Evolutionary conservation across 2,329 filamentous ascomycete species (phyloP).

Genomic region (Diaporthe sp.): DNA sequence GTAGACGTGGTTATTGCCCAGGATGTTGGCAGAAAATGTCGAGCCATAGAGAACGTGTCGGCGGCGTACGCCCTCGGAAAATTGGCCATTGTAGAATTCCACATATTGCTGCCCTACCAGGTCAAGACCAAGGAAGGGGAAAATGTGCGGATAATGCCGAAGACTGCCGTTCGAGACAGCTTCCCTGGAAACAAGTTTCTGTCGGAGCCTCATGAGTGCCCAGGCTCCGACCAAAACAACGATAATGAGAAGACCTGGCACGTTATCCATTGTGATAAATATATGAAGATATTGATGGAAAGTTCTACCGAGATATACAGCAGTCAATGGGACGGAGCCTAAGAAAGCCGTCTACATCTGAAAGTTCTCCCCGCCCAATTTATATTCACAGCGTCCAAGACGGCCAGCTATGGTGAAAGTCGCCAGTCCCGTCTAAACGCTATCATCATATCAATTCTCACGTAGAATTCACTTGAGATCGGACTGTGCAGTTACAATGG

Average conservation of each 20-base stretch:
- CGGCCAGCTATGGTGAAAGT: background rate
- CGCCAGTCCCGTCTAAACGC: background rate
- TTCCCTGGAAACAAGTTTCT: too few species aligned
- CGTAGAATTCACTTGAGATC: too few species aligned
- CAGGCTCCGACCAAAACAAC: background rate
- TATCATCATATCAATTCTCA: background rate
- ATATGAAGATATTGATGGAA: too few species aligned
- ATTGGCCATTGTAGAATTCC: conserved; percentile 30
- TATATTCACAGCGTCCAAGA: background rate
- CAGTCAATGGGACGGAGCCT: background rate
- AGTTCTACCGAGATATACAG: background rate
- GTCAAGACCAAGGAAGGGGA: conserved; percentile 23
- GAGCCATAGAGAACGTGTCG: conserved; percentile 29
- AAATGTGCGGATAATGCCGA: conserved; percentile 34
- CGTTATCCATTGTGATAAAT: background rate
- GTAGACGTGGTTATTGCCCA: conserved; percentile 24
- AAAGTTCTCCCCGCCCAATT: background rate
- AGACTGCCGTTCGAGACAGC: too few species aligned
- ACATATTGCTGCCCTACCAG: conserved; percentile 18
- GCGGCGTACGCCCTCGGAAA: conserved; percentile 32
- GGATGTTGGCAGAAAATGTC: conserved; percentile 28
- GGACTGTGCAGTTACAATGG: background rate
- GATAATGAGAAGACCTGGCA: background rate
- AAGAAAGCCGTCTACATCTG: background rate
- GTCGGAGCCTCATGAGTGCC: background rate